phyloP scores from a whole-genome alignment of 306 rosid species.

The Castanea crenata region DNA sequence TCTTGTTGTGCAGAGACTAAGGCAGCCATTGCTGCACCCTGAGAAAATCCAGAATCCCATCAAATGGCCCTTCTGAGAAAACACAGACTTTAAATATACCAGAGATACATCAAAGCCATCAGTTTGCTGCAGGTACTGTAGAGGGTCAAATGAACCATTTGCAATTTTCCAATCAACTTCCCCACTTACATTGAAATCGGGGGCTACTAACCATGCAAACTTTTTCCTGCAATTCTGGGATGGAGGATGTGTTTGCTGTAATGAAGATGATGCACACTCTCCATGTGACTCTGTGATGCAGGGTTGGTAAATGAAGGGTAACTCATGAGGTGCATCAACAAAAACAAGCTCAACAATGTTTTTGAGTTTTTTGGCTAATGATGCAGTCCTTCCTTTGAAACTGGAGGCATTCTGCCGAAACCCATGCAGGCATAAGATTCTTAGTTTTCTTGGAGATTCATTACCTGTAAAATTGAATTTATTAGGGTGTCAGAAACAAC shows the following conservation, averaged over 20 bases:
- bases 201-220: conserved; percentile 78
- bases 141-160: conserved; percentile 69
- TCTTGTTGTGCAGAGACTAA: conserved; percentile 49
- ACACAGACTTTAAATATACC: conserved; percentile 48
- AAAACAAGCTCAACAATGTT: conserved; percentile 63
- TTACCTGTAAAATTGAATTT: conserved; percentile 43
- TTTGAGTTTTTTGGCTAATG: conserved; percentile 80
- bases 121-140: conserved; percentile 78
- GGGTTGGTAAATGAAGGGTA: conserved; percentile 80
- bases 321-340: conserved; percentile 79
- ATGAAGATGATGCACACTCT: conserved; percentile 29
- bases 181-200: conserved; percentile 30
- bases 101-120: conserved; percentile 64
- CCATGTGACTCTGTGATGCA: conserved; percentile 4
- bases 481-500: conserved; percentile 16
- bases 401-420: conserved; percentile 89
- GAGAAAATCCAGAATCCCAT: conserved; percentile 84
- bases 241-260: conserved; percentile 44
- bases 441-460: conserved; percentile 56
- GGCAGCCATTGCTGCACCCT: conserved; percentile 93
- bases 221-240: conserved; percentile 61
- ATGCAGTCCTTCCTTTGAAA: conserved; percentile 87
- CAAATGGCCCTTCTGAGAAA: conserved; percentile 70
- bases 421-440: conserved; percentile 88
- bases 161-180: conserved; percentile 59